phyloP scores from a whole-genome alignment of 2,329 filamentous ascomycete genomes.

The Diaporthe eres region DNA sequence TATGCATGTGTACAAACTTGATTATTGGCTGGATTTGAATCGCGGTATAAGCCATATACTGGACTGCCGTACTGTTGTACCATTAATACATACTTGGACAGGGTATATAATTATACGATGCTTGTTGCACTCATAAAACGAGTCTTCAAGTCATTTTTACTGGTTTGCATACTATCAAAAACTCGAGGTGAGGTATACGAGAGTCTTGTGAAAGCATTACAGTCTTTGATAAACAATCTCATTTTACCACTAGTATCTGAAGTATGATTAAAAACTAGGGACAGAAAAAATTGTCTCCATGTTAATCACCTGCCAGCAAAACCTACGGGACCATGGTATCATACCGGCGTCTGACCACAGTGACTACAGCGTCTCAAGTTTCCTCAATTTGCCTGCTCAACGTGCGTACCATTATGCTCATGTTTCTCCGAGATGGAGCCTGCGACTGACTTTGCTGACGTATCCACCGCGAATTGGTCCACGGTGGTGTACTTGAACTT shows the following conservation, averaged over 20 bases:
- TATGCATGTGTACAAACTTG: too few species aligned
- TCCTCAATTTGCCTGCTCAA: background rate
- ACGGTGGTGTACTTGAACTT: constrained; percentile 47
- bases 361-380: background rate
- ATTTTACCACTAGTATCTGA: too few species aligned
- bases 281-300: background rate
- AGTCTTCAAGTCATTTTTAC: background rate
- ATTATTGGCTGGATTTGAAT: too few species aligned
- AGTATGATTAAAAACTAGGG: background rate
- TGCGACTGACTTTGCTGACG: background rate
- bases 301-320: background rate
- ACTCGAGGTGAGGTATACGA: too few species aligned
- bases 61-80: too few species aligned
- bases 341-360: background rate
- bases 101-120: too few species aligned
- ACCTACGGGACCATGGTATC: rapidly evolving
- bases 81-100: too few species aligned
- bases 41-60: too few species aligned
- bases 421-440: constrained; percentile 36
- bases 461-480: constrained; percentile 42
- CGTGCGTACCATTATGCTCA: background rate
- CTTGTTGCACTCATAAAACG: too few species aligned
- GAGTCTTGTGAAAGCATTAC: background rate
- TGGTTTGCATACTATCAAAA: too few species aligned
- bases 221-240: background rate